phyloP scores from a whole-genome alignment of 192 early-diverging fungal genomes.

The Rhizophagus clarus region DNA sequence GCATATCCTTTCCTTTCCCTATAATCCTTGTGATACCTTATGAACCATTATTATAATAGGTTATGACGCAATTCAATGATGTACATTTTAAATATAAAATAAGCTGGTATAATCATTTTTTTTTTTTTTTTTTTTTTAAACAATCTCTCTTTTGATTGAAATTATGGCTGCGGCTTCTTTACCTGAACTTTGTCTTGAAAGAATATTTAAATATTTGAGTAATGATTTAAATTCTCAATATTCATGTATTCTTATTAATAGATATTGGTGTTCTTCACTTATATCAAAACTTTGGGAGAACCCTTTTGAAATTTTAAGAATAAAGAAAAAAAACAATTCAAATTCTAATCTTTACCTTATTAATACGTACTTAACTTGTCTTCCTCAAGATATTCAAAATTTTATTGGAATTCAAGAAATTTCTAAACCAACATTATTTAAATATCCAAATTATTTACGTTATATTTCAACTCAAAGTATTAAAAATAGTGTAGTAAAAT shows the following conservation, averaged over 20 bases:
- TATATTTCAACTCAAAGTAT: background rate
- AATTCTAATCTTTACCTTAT: background rate
- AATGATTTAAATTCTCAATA: background rate
- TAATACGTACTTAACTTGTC: background rate
- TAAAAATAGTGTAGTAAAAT: background rate
- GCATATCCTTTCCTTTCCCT: too few relatives aligned
- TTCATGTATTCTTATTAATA: background rate
- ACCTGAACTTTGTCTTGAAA: background rate
- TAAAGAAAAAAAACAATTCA: background rate
- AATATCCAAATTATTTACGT: background rate
- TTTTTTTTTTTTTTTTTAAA: too few relatives aligned
- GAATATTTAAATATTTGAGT: constrained; percentile 8
- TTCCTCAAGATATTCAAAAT: background rate
- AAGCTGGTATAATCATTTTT: too few relatives aligned
- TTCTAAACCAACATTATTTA: background rate
- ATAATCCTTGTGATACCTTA: too few relatives aligned
- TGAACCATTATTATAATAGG: too few relatives aligned
- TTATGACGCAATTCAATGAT: too few relatives aligned
- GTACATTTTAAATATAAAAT: too few relatives aligned
- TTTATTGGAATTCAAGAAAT: background rate
- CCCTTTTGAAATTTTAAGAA: background rate
- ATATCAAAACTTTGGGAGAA: background rate
- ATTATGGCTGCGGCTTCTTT: background rate
- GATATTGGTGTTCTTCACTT: background rate
- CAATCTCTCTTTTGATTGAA: background rate